Evolutionary conservation across 2,329 filamentous ascomycete genomes (phyloP).

Genomic region (Sordariomycetes sp.): DNA sequence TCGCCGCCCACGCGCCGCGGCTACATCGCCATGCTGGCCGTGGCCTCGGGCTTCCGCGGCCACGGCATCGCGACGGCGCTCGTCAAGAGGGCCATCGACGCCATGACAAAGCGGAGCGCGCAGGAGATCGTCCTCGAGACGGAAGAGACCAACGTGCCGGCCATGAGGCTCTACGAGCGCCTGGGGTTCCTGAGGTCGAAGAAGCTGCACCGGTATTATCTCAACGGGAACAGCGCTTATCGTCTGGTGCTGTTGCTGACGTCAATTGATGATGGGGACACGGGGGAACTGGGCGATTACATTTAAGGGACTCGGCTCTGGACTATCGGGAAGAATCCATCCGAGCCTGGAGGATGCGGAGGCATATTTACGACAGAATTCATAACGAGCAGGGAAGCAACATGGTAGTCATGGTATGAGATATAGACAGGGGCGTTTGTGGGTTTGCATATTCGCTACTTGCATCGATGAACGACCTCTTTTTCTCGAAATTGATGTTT

Average conservation of each 20-base stretch:
- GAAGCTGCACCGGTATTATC: conserved; percentile 85
- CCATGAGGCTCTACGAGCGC: conserved; percentile 85
- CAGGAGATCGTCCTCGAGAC: conserved; percentile 96
- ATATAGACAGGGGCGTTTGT: not conserved
- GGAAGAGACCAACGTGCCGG: conserved; percentile 82
- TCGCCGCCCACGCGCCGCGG: conserved; percentile 66
- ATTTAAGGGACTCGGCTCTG: conserved; percentile 5
- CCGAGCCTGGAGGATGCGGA: not conserved
- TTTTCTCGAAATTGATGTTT: not conserved
- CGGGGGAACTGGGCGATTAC: conserved; percentile 20
- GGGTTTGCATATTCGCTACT: not conserved
- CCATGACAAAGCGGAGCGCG: conserved; percentile 73
- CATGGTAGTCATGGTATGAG: not conserved
- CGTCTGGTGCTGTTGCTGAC: conserved; percentile 75
- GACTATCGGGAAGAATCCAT: not conserved
- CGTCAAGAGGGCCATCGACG: conserved; percentile 82
- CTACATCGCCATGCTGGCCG: conserved; percentile 98
- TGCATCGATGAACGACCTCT: not conserved
- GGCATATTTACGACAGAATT: not conserved
- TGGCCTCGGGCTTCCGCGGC: conserved; percentile 67
- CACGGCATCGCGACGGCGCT: conserved; percentile 80
- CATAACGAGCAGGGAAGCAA: not conserved
- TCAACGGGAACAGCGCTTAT: conserved; percentile 94
- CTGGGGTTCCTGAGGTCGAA: conserved; percentile 89
- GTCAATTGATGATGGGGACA: conserved; percentile 26